Evolutionary conservation across 2,329 filamentous ascomycete species (phyloP).

Genomic region (Ophiostoma fasciatum): DNA sequence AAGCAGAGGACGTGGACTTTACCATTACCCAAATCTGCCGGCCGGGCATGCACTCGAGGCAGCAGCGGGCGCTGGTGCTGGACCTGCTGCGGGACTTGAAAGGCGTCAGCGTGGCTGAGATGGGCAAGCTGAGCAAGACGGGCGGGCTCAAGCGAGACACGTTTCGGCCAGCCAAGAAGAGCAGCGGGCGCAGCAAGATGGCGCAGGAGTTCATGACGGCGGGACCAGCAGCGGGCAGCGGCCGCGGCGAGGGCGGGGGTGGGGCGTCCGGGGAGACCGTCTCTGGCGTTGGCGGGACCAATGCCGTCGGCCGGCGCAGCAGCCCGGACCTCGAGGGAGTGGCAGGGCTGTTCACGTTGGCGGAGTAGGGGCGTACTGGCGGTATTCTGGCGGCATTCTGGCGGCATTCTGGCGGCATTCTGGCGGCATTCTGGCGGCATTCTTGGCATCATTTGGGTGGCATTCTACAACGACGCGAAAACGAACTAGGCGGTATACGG

Average conservation of each 20-base stretch:
- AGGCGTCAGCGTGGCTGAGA: conserved; percentile 83
- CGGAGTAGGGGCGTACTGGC: conserved; percentile 3
- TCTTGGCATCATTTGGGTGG: too few species aligned
- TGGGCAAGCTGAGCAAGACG: conserved; percentile 62
- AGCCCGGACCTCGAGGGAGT: conserved; percentile 42
- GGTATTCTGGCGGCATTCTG: too few species aligned
- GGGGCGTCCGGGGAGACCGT: conserved; percentile 4
- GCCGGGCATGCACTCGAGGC: conserved; percentile 47
- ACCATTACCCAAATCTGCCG: conserved; percentile 46
- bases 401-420: too few species aligned
- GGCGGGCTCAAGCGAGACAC: conserved; percentile 20
- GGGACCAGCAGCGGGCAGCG: conserved; percentile 14
- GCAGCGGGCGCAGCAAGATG: conserved; percentile 38
- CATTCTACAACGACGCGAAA: too few species aligned
- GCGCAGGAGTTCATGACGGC: conserved; percentile 51
- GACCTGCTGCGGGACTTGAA: conserved; percentile 76
- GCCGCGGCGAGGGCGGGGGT: background rate
- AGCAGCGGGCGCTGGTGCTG: conserved; percentile 67
- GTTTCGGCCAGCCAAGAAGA: conserved; percentile 23
- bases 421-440: too few species aligned
- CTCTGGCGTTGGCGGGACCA: too few species aligned
- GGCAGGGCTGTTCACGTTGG: conserved; percentile 30
- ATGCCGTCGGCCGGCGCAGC: conserved; percentile 19
- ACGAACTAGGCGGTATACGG: too few species aligned
- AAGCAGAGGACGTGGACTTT: conserved; percentile 48